These are phyloP conservation scores for Tolypocladium guangdongense DNA, from an alignment of 2,329 filamentous ascomycete genomes.

Conservation along the genomic window DNA sequence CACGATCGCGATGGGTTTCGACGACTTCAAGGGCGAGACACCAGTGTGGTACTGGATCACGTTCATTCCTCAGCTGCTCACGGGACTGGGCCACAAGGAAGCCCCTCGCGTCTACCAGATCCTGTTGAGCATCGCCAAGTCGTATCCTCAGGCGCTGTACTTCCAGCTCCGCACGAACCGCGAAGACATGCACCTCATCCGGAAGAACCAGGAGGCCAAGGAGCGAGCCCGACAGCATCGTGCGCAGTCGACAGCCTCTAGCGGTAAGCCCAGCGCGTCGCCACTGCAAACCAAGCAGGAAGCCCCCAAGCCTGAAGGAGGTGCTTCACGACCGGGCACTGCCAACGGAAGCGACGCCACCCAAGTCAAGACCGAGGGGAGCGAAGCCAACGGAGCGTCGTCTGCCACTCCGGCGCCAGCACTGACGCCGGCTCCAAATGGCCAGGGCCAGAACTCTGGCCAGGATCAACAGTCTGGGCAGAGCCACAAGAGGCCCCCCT, in stretches of 20 bases:
- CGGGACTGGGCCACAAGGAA: constrained; percentile 84
- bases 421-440: constrained; percentile 4
- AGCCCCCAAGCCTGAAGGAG: constrained; percentile 23
- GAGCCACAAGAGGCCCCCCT: constrained; percentile 64
- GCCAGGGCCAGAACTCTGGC: constrained; percentile 11
- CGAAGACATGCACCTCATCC: constrained; percentile 87
- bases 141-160: constrained; percentile 90
- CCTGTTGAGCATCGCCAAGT: constrained; percentile 86
- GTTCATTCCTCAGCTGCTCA: constrained; percentile 92
- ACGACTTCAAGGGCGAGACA: constrained; percentile 94
- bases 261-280: constrained; percentile 33
- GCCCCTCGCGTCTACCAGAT: constrained; percentile 78
- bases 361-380: constrained; percentile 33
- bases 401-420: constrained; percentile 14
- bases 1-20: constrained; percentile 74
- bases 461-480: constrained; percentile 14
- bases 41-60: constrained; percentile 99
- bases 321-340: constrained; percentile 37
- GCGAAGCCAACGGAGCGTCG: constrained; percentile 20
- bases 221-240: constrained; percentile 47
- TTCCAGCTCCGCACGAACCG: constrained; percentile 88
- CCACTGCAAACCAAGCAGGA: constrained; percentile 45
- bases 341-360: constrained; percentile 33
- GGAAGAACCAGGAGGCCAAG: constrained; percentile 75
- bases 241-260: constrained; percentile 32